Conservation (phyloP, 305 asterid genomes). For the Solanum chacoense region DNA sequence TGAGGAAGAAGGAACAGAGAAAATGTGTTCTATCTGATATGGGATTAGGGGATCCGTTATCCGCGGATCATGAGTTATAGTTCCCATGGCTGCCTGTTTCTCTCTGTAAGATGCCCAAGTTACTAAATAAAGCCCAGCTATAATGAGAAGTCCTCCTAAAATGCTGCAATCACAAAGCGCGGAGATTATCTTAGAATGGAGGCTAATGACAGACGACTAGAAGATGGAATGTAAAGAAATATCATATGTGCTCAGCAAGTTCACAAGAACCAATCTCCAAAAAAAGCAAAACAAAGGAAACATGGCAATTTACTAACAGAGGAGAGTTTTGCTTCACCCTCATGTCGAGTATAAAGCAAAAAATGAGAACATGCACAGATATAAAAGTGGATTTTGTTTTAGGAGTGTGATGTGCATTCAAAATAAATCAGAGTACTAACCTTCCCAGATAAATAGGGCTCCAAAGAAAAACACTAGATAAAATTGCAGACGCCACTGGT, state of each 20-base stretch:
- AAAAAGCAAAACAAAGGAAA: neutral
- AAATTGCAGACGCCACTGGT: conserved; percentile 77
- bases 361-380: neutral
- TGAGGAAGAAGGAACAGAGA: conserved; percentile 46
- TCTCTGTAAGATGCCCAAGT: conserved; percentile 84
- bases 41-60: conserved; percentile 40
- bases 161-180: conserved; percentile 40
- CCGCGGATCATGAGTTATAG: conserved; percentile 21
- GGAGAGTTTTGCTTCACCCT: neutral
- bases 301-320: neutral
- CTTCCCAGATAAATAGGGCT: conserved; percentile 93
- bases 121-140: conserved; percentile 83
- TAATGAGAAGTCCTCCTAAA: conserved; percentile 69
- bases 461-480: conserved; percentile 77
- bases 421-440: conserved; percentile 16
- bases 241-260: neutral
- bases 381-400: neutral
- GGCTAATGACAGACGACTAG: neutral
- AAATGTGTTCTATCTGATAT: conserved; percentile 39
- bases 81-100: conserved; percentile 24
- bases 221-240: neutral
- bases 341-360: neutral
- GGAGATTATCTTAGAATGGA: neutral
- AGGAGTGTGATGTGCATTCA: neutral
- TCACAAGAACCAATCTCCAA: neutral